These are phyloP conservation scores for Blepharisma stoltei DNA, from an alignment of 73 alveolate species.

Conservation along the genomic window DNA sequence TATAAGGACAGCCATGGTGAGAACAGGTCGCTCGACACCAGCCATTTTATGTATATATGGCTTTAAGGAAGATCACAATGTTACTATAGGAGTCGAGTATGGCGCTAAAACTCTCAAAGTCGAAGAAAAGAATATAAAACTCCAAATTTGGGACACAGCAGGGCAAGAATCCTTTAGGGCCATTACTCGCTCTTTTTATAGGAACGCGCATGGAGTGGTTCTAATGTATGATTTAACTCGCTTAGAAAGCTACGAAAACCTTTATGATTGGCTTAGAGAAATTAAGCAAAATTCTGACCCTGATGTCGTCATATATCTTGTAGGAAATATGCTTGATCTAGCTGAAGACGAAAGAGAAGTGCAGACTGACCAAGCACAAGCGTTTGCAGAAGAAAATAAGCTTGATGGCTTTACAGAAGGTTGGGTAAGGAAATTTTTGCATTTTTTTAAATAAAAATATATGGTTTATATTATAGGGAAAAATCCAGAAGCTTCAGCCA, in stretches of 20 bases:
- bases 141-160: slow-evolving; percentile 96
- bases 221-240: slow-evolving; percentile 85
- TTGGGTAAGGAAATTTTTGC: too few species aligned
- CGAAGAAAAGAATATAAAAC: slow-evolving; percentile 57
- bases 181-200: slow-evolving; percentile 80
- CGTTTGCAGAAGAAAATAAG: slow-evolving; percentile 2
- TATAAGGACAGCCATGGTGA: too few species aligned
- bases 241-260: slow-evolving; percentile 45
- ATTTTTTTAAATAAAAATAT: too few species aligned
- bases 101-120: slow-evolving; percentile 82
- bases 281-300: slow-evolving; percentile 36
- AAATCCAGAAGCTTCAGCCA: slow-evolving; percentile 28
- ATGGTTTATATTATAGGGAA: too few species aligned
- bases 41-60: too few species aligned
- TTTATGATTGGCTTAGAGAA: slow-evolving; percentile 51
- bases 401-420: slow-evolving; percentile 32
- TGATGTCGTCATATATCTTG: slow-evolving; percentile 34
- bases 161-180: slow-evolving; percentile 93
- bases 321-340: slow-evolving; percentile 54
- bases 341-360: slow-evolving; percentile 52
- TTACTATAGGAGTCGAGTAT: slow-evolving; percentile 95
- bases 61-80: slow-evolving; percentile 69
- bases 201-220: slow-evolving; percentile 85
- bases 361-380: background rate
- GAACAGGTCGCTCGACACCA: too few species aligned